Evolutionary conservation across 75 land plant genomes (phyloP).

Genomic region (Sequoia sempervirens): DNA sequence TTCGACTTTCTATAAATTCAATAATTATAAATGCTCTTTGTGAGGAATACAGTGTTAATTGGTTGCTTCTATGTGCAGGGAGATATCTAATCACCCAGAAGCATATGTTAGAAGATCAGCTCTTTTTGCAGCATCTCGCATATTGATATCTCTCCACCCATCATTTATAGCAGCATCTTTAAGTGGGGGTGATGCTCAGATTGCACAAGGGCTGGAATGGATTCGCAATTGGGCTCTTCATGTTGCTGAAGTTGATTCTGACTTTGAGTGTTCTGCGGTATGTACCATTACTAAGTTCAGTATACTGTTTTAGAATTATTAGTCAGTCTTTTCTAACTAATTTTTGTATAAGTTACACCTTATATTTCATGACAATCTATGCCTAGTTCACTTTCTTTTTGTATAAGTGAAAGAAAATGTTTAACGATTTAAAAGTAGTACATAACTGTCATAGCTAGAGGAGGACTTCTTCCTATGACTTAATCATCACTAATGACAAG

Average conservation of each 20-base stretch:
- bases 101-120: conserved; percentile 84
- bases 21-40: not conserved
- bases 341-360: not conserved
- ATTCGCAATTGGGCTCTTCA: conserved; percentile 77
- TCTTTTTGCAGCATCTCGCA: conserved; percentile 84
- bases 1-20: not conserved
- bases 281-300: conserved; percentile 9
- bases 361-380: not conserved
- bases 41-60: conserved; percentile 4
- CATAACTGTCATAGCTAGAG: not conserved
- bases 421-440: not conserved
- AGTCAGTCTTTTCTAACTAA: not conserved
- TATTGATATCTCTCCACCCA: conserved; percentile 79
- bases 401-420: not conserved
- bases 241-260: conserved; percentile 74
- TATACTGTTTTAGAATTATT: not conserved
- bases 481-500: not conserved
- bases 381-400: not conserved
- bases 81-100: conserved; percentile 65
- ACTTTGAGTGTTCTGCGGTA: conserved; percentile 76
- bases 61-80: conserved; percentile 41
- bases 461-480: not conserved
- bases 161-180: conserved; percentile 64
- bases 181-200: conserved; percentile 48
- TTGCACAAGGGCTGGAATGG: conserved; percentile 83